phyloP scores from a whole-genome alignment of 2,329 filamentous ascomycete genomes.

The Tolypocladium sp. region DNA sequence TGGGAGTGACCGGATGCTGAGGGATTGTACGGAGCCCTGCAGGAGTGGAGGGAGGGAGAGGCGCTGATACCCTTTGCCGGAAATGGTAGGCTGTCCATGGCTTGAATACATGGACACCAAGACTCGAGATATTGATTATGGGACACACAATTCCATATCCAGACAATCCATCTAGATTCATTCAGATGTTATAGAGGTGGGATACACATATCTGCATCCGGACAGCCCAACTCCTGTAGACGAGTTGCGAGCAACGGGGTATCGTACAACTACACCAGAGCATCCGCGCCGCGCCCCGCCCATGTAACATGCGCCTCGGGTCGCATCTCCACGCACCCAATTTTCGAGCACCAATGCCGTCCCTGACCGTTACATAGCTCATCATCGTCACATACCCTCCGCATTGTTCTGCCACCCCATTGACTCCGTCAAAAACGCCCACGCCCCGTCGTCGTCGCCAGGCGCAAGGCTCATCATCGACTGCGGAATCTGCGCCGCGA shows the following conservation, averaged over 20 bases:
- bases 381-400: not conserved
- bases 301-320: not conserved
- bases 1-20: not conserved
- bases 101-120: not conserved
- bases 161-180: not conserved
- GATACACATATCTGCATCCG: not conserved
- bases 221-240: not conserved
- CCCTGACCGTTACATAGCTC: not conserved
- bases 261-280: not conserved
- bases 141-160: not conserved
- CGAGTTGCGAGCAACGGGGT: not conserved
- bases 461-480: slow-evolving; percentile 9
- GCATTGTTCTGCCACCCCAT: slow-evolving; percentile 13
- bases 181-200: not conserved
- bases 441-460: slow-evolving; percentile 14
- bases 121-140: not conserved
- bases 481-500: slow-evolving; percentile 17
- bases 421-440: slow-evolving; percentile 18
- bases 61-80: not conserved
- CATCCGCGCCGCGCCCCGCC: not conserved
- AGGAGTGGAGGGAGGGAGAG: not conserved
- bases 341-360: not conserved
- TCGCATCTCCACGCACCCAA: not conserved
- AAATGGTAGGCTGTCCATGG: not conserved
- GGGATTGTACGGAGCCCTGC: not conserved